Base-by-base conservation (phyloP, 1,284 basidiomycete species). In the Rhodotorula sp. region DNA sequence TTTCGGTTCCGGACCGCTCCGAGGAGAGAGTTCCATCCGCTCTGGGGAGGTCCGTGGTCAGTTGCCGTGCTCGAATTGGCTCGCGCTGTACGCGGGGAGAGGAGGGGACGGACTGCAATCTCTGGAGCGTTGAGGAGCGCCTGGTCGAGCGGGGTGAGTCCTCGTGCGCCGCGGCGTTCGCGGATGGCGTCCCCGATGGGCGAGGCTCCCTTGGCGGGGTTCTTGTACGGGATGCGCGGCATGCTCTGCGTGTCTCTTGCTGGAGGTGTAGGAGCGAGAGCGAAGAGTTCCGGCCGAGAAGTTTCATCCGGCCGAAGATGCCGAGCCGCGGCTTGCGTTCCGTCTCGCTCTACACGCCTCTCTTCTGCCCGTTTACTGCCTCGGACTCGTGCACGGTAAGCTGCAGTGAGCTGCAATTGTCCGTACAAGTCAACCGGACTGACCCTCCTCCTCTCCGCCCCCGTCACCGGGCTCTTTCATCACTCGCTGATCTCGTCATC, bases 1-100 rank as follows among this genome's bases (percentile, higher is more conserved):
- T 79, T 82, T 62, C 78, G 77, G 48, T 77, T 81, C 30, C 82
- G 70, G 10, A 82, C 77, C 0, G 81, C 80, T 12, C 82, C 82
- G 18, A 83, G 76, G 6, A 83, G 78, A 20, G 76, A 77, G 74
- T 82, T 82, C 82, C 82, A 83, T n/a, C 82, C 82, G 60, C 75
- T 73, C 78, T 79, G 56, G 24, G 10, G 18, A 26, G 7, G 6
- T 12, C 14, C 18, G 22, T 0, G 22, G 17, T 54, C 1, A 5
- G 46, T 62, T 30, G 24, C 14, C 1, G 49, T 62, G 24, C 26
- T 37, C 4, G 2, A 17, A 26, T 10, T 6, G 15, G 37, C n/a
- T n/a, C n/a, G n/a, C n/a, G n/a, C n/a, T 18, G 20, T 6, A 42
- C 8, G 29, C 4, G 29, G 5, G 6, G 33, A 10, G 6, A 24